Base-by-base conservation (phyloP, 1,284 basidiomycete species). In the Trichosporon coremiiforme region DNA sequence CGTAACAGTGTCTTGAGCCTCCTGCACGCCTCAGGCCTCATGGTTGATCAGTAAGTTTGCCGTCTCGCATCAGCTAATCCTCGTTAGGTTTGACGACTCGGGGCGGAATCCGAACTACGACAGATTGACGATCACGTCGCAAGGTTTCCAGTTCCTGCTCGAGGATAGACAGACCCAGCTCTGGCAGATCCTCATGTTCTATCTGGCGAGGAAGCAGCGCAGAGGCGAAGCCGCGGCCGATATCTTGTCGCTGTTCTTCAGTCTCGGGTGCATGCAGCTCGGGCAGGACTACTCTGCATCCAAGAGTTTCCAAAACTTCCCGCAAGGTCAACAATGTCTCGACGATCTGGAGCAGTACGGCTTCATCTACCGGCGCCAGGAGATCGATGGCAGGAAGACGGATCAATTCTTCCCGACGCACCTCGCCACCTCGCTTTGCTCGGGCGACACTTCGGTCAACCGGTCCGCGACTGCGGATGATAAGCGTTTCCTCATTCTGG, bases 141-240 rank as follows among this genome's bases (percentile, higher is more conserved):
- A 90, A 55, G 97, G 97, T 10, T 99, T 99, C 81, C 96, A 98
- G 79, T 99, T 99, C 80, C 87, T 99, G 67, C 87, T 99, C 25
- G 92, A 98, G 80, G 91, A 96, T 57, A 91, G 97, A n/a, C 94
- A 98, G 79, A 92, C 91, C 20, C 97, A 99, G 81, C 85, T 99
- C n/a, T 99, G 97, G 97, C 92, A 94, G 79, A 86, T 99, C 53
- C 85, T 99, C 67, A 87, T 98, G 55, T 93, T 95, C 76, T 99
- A 98, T 82, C 75, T 84, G 8, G 72, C 71, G 9, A 70, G 74
- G 12, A 77, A 78, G 66, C 74, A 95, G 92, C 89, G 91, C 83
- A 87, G 90, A 67, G 88, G 90, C 75, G 92, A 96, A 89, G 93
- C 97, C 80, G 86, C 98, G 0, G 95, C 98, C 7, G 94, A 97